Evolutionary conservation across 768 basidiomycete species (phyloP).

Genomic region (Pulveroboletus sp.): DNA sequence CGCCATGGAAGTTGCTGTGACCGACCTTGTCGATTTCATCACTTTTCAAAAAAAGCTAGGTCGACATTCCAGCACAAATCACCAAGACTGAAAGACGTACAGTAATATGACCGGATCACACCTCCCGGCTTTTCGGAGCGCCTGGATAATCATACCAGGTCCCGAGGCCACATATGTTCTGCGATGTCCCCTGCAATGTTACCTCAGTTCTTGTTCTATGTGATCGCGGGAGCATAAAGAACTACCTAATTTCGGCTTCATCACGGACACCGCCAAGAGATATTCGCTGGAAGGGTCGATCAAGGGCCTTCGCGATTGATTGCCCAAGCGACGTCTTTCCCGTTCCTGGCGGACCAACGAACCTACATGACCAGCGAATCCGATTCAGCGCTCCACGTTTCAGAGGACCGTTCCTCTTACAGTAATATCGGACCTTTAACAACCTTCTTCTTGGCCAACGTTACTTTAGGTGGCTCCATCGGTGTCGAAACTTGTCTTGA

Average conservation of each 20-base stretch:
- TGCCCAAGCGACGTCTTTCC: slow-evolving; percentile 92
- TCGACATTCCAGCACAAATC: not conserved
- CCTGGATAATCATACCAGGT: slow-evolving; percentile 82
- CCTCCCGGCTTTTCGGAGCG: slow-evolving; percentile 77
- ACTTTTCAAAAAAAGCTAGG: slow-evolving; percentile 15
- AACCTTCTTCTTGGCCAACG: slow-evolving; percentile 31
- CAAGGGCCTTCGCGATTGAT: slow-evolving; percentile 78
- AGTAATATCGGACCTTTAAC: slow-evolving; percentile 73
- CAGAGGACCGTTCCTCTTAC: slow-evolving; percentile 32
- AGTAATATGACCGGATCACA: slow-evolving; percentile 78
- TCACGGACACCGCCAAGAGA: slow-evolving; percentile 90
- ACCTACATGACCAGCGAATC: slow-evolving; percentile 37
- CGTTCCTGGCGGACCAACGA: slow-evolving; percentile 87
- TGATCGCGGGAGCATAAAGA: slow-evolving; percentile 5
- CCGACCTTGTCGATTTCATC: slow-evolving; percentile 94
- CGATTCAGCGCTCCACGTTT: not conserved
- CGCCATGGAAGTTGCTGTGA: slow-evolving; percentile 85
- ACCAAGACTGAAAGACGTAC: slow-evolving; percentile 24
- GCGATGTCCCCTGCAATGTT: slow-evolving; percentile 46
- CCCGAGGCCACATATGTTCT: slow-evolving; percentile 92
- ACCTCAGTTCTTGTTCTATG: slow-evolving; percentile 4
- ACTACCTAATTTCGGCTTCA: slow-evolving; percentile 71
- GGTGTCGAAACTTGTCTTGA: slow-evolving; percentile 7
- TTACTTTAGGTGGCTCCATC: slow-evolving; percentile 3
- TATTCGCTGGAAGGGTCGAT: slow-evolving; percentile 87